phyloP scores from a whole-genome alignment of 768 basidiomycete genomes.

The Leccinum variicolor region DNA sequence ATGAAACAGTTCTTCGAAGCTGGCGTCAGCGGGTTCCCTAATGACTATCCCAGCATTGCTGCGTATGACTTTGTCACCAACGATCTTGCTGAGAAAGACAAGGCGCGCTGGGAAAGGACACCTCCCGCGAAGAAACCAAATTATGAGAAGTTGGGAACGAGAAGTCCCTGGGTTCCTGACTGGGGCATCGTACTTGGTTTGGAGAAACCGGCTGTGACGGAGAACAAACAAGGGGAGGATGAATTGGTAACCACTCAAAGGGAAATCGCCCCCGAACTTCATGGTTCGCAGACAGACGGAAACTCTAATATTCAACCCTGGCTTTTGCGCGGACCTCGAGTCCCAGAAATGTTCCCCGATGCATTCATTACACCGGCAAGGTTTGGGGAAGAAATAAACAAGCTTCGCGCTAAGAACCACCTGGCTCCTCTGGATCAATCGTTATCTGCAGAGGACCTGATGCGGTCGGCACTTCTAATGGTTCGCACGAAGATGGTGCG shows the following conservation, averaged over 20 bases:
- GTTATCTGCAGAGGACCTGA: slow-evolving; percentile 41
- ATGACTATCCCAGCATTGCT: slow-evolving; percentile 64
- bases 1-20: slow-evolving; percentile 82
- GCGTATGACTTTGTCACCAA: slow-evolving; percentile 52
- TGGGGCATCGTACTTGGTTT: slow-evolving; percentile 73
- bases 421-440: slow-evolving; percentile 36
- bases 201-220: slow-evolving; percentile 11
- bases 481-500: slow-evolving; percentile 60
- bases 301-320: slow-evolving; percentile 43
- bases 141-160: slow-evolving; percentile 58
- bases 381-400: slow-evolving; percentile 56
- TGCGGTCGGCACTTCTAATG: slow-evolving; percentile 61
- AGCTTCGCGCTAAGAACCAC: slow-evolving; percentile 52
- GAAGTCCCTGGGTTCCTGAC: slow-evolving; percentile 73
- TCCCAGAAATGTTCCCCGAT: slow-evolving; percentile 43
- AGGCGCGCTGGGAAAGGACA: slow-evolving; percentile 66
- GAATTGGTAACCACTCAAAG: slow-evolving; percentile 59
- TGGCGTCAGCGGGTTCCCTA: slow-evolving; percentile 71
- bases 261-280: slow-evolving; percentile 28
- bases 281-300: slow-evolving; percentile 8
- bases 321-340: slow-evolving; percentile 63
- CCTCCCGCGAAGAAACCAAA: slow-evolving; percentile 87
- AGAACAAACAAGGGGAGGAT: slow-evolving; percentile 22
- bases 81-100: slow-evolving; percentile 50
- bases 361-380: slow-evolving; percentile 40